Conservation (phyloP, 2,329 filamentous ascomycete genomes). For the Thyridium curvatum region DNA sequence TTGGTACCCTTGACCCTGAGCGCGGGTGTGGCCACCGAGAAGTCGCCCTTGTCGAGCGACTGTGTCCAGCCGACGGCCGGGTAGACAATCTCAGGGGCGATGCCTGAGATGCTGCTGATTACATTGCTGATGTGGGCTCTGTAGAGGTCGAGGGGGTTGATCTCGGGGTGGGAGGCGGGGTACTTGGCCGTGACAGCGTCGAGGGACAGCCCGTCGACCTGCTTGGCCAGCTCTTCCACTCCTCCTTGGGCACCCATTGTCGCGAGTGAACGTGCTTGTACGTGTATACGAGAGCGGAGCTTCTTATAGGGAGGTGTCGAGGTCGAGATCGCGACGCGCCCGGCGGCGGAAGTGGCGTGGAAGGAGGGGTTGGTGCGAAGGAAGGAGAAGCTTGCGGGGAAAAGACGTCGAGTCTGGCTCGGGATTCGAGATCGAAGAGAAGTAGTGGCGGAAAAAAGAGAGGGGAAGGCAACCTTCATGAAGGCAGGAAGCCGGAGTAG, state of each 20-base stretch:
- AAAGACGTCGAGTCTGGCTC: slow-evolving; percentile 8
- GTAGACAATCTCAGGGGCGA: slow-evolving; percentile 66
- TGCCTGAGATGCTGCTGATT: slow-evolving; percentile 62
- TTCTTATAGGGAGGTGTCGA: background rate
- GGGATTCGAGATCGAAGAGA: slow-evolving; percentile 3
- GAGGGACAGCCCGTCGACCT: slow-evolving; percentile 27
- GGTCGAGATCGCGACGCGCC: too few relatives aligned
- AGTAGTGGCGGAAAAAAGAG: slow-evolving; percentile 4
- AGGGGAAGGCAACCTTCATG: slow-evolving; percentile 8
- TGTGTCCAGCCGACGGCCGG: slow-evolving; percentile 72
- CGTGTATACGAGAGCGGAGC: slow-evolving; percentile 3
- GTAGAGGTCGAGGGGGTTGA: slow-evolving; percentile 76
- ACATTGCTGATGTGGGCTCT: slow-evolving; percentile 68
- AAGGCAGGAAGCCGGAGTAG: background rate
- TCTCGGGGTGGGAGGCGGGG: slow-evolving; percentile 56
- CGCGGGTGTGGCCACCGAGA: slow-evolving; percentile 73
- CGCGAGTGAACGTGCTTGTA: slow-evolving; percentile 5
- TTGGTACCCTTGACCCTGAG: slow-evolving; percentile 69
- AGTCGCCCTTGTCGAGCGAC: slow-evolving; percentile 75
- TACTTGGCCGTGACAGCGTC: slow-evolving; percentile 32
- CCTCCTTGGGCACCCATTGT: slow-evolving; percentile 16
- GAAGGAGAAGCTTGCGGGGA: slow-evolving; percentile 2
- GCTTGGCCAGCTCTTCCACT: slow-evolving; percentile 23
- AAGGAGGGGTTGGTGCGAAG: slow-evolving; percentile 3
- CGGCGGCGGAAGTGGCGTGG: slow-evolving; percentile 1